Percentiles rank a stretch among this genome's conserved stretches.
Evolutionary conservation across 2,329 filamentous ascomycete genomes (phyloP).

Genomic region (Paraconiothyrium brasiliense): DNA sequence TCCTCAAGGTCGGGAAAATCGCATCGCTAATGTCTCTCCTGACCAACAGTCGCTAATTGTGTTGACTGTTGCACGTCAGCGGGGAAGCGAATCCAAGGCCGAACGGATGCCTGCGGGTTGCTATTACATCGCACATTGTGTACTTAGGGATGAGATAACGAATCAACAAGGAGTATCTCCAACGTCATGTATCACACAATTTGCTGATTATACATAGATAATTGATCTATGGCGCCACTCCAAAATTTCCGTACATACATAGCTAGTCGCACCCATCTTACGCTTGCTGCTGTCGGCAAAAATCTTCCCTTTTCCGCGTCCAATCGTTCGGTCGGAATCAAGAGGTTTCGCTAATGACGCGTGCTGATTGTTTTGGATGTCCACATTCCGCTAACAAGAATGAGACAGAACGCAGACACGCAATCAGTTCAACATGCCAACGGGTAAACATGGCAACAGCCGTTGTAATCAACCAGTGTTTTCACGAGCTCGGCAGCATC

Average conservation of each 20-base stretch:
- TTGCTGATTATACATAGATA: not conserved
- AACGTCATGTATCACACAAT: not conserved
- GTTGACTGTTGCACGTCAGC: too few relatives aligned
- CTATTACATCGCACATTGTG: not conserved
- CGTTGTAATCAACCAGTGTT: not conserved
- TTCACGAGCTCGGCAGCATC: not conserved
- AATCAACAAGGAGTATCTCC: not conserved
- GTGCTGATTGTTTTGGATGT: not conserved
- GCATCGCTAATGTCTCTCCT: too few relatives aligned
- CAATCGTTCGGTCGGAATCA: not conserved
- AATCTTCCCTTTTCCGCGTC: not conserved
- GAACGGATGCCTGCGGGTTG: not conserved
- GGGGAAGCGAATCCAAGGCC: not conserved
- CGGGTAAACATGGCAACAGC: not conserved
- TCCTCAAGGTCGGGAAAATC: too few relatives aligned
- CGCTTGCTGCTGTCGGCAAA: not conserved
- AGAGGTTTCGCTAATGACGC: not conserved
- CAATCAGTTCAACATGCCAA: constrained; percentile 8
- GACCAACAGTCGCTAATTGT: too few relatives aligned
- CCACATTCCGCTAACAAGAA: constrained; percentile 6
- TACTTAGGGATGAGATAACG: not conserved
- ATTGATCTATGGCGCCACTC: not conserved
- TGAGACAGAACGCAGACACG: not conserved
- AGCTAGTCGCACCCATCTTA: not conserved
- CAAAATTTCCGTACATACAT: not conserved